These are phyloP conservation scores for Solanum hybrid DNA, from an alignment of 305 asterid genomes.

Conservation along the genomic window DNA sequence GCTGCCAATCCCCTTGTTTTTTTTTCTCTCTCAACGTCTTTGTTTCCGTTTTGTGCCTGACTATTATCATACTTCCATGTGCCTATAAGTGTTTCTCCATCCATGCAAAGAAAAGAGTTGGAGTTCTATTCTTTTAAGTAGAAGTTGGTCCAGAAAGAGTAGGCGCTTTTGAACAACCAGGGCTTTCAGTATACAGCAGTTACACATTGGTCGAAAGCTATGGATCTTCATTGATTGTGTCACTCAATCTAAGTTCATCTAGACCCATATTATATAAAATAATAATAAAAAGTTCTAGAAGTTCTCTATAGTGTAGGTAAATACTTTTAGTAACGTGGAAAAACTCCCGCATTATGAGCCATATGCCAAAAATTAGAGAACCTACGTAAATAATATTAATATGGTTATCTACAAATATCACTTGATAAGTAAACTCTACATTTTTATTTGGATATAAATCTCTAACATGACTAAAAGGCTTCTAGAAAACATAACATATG, in stretches of 20 bases:
- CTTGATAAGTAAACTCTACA: not conserved
- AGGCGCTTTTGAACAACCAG: not conserved
- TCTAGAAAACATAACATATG: not conserved
- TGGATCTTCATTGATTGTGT: not conserved
- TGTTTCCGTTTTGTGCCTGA: not conserved
- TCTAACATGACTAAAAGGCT: not conserved
- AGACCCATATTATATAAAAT: not conserved
- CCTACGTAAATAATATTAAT: not conserved
- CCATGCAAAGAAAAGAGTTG: not conserved
- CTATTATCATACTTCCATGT: not conserved
- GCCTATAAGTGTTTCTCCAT: not conserved
- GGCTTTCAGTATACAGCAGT: not conserved
- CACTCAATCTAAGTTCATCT: not conserved
- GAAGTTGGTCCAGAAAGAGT: not conserved
- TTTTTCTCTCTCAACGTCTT: not conserved
- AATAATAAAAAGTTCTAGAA: not conserved
- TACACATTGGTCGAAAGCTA: not conserved
- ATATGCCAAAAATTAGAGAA: not conserved
- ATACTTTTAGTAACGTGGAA: not conserved
- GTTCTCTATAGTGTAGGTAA: not conserved
- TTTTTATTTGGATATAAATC: not conserved
- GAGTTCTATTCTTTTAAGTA: not conserved
- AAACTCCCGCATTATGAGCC: not conserved
- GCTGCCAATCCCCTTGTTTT: not conserved
- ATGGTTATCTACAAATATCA: not conserved